Conservation (phyloP, 345 rosid genomes). For the Turnera subulata region DNA sequence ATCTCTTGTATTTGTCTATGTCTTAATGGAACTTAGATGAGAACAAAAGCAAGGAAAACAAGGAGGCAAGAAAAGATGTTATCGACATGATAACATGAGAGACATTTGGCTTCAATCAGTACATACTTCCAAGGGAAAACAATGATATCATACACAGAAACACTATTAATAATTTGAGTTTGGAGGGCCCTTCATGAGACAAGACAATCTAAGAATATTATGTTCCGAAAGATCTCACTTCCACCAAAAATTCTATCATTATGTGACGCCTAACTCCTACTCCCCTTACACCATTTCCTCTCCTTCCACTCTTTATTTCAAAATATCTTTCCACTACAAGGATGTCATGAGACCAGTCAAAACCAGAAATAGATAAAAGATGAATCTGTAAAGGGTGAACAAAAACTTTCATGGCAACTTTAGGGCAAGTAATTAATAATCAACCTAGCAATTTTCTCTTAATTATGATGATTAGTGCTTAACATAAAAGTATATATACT, state of each 20-base stretch:
- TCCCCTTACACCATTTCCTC: neutral
- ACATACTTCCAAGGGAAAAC: conserved; percentile 29
- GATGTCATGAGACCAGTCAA: neutral
- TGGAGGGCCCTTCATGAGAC: conserved; percentile 15
- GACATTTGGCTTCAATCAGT: conserved; percentile 26
- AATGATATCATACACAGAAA: conserved; percentile 20
- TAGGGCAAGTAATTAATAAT: no score
- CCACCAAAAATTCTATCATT: neutral
- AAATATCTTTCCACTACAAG: neutral
- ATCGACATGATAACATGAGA: conserved; percentile 14
- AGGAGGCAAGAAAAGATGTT: conserved; percentile 12
- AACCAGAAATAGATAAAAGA: neutral
- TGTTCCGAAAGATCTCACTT: conserved; percentile 7
- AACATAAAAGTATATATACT: no score
- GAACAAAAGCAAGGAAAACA: conserved; percentile 14
- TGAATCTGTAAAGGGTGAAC: neutral
- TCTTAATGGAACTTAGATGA: conserved; percentile 4
- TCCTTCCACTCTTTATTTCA: neutral
- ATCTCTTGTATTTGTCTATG: conserved; percentile 22
- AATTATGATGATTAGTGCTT: no score
- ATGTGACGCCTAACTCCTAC: neutral
- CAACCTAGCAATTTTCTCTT: no score
- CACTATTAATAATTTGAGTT: neutral
- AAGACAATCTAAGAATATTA: conserved; percentile 21
- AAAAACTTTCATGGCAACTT: neutral